Evolutionary conservation across 495 filamentous ascomycete species (phyloP), one percentile per base, ranked within the genome.

Genomic region (Penicillium herquei): DNA sequence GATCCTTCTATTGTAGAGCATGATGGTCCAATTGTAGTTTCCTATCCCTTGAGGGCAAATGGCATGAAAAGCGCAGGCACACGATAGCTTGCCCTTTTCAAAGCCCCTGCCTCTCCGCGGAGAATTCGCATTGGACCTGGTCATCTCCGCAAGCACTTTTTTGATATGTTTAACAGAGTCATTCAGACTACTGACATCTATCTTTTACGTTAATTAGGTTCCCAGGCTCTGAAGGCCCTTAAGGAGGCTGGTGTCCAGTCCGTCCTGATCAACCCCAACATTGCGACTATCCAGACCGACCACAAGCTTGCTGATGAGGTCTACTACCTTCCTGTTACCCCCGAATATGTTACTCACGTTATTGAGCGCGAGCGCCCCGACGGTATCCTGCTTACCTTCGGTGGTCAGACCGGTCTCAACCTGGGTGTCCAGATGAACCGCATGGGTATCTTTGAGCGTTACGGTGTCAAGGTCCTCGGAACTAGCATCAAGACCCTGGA

Each of bases 281-380:
- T 98, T 62, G 93, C 93, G 37, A 98, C 93, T 30, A 98, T 98
- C 64, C 93, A 98, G 73, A 98, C 93, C 35, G 93, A 96, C 21
- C 95, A 96, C 77, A 96, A 96, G 59, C 82, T 98, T 48, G 93
- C 93, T 9, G 93, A 98, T 63, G 94, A 97, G 73, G 90, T 98
- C 53, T 98, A 97, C 76, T 98, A 97, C 79, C 85, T 97, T 2
- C 93, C 93, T 9, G 94, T 98, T 45, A 98, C 92, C 26, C 90
- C 92, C 39, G 92, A 97, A 70, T 98, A 97, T 63, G 93, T 98
- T 44, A 92, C 91, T 59, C 93, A 97, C 73, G 94, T 98, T 52
- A 97, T 98, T 61, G 78, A 92, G 66, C 82, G 90, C 53, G 93
- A 98, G 74, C 83, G 86, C 47, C 93, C 93, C 16, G 93, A 98